Conservation (phyloP, 2,329 filamentous ascomycete genomes). For the Delphinella strobiligena region DNA sequence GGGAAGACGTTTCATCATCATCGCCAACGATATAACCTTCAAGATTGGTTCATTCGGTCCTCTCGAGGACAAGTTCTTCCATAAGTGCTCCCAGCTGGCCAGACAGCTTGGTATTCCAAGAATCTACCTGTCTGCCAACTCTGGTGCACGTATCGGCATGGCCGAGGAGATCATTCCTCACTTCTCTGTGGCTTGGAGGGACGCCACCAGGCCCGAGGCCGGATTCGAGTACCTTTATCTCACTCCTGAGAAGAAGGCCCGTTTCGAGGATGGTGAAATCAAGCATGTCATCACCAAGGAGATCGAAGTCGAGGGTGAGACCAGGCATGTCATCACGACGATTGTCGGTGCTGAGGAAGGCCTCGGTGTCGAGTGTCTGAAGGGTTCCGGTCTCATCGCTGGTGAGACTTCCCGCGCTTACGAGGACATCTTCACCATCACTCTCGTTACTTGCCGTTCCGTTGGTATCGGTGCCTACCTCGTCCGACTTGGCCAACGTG, state of each 20-base stretch:
- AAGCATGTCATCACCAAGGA: conserved; percentile 80
- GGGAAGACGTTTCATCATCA: conserved; percentile 84
- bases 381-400: conserved; percentile 94
- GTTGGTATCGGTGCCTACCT: conserved; percentile 99
- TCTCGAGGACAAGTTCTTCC: conserved; percentile 94
- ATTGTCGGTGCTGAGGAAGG: conserved; percentile 90
- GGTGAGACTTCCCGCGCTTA: conserved; percentile 95
- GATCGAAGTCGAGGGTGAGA: conserved; percentile 75
- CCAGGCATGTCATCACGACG: conserved; percentile 85
- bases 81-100: conserved; percentile 96
- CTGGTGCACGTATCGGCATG: conserved; percentile 91
- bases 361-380: conserved; percentile 92
- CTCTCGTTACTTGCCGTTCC: conserved; percentile 91
- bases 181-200: conserved; percentile 96
- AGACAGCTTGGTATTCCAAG: conserved; percentile 89
- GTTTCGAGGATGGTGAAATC: conserved; percentile 66
- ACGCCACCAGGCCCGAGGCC: conserved; percentile 62
- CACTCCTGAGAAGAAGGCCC: conserved; percentile 71
- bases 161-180: conserved; percentile 94
- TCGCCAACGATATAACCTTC: conserved; percentile 98
- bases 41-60: conserved; percentile 98
- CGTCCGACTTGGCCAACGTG: conserved; percentile 93
- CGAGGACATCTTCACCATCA: conserved; percentile 98
- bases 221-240: conserved; percentile 98
- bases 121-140: conserved; percentile 97